phyloP scores from a whole-genome alignment of 495 filamentous ascomycete species.

The Trichocladium antarcticum region DNA sequence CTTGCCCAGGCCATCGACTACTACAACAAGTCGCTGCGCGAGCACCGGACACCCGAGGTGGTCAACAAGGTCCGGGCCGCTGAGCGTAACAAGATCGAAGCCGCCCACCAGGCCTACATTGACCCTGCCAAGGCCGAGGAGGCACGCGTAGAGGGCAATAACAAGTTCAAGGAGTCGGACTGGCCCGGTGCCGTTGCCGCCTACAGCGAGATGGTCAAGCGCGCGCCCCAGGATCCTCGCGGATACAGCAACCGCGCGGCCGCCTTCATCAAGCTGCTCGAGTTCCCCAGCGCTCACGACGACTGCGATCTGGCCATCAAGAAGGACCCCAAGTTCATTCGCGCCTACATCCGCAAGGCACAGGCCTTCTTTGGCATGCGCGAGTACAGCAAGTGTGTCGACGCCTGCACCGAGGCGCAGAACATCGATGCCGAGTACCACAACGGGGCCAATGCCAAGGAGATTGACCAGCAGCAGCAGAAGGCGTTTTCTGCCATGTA shows the following conservation, averaged over 20 bases:
- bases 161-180: conserved; percentile 92
- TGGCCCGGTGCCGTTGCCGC: conserved; percentile 94
- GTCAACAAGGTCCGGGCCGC: conserved; percentile 86
- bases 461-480: conserved; percentile 89
- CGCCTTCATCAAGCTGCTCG: conserved; percentile 89
- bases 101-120: conserved; percentile 70
- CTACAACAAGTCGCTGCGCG: conserved; percentile 86
- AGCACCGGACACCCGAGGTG: conserved; percentile 92
- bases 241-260: conserved; percentile 96
- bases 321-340: conserved; percentile 85
- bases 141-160: conserved; percentile 85
- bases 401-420: conserved; percentile 72
- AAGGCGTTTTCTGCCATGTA: conserved; percentile 92
- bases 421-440: conserved; percentile 56
- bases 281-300: conserved; percentile 83
- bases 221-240: conserved; percentile 80
- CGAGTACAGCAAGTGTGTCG: conserved; percentile 87
- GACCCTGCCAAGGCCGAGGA: conserved; percentile 88
- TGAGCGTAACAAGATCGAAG: conserved; percentile 75
- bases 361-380: conserved; percentile 92
- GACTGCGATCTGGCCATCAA: conserved; percentile 89
- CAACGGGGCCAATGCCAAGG: conserved; percentile 62
- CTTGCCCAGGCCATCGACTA: conserved; percentile 71
- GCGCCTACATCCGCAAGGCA: conserved; percentile 89
- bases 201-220: conserved; percentile 96